Percentiles rank a stretch among this genome's conserved stretches.
Conservation (phyloP, 2,329 filamentous ascomycete species). For the Ophiostoma novo-ulmi region DNA sequence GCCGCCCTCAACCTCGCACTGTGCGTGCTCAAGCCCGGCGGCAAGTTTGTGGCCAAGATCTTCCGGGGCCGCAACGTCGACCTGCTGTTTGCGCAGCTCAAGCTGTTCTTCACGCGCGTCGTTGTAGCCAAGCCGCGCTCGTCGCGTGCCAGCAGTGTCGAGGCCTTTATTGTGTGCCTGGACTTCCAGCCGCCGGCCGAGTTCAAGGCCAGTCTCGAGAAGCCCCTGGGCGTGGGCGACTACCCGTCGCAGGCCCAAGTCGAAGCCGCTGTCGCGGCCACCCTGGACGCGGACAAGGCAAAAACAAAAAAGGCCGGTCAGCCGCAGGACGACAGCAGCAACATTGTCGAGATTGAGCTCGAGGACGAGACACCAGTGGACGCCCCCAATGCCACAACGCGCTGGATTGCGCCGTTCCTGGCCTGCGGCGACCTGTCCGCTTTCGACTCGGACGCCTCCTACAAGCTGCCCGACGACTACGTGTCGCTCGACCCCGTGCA, state of each 20-base stretch:
- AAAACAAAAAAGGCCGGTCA: neutral
- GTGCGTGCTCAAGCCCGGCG: slow-evolving; percentile 78
- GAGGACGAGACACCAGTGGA: slow-evolving; percentile 38
- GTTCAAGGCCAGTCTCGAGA: slow-evolving; percentile 69
- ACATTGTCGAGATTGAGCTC: slow-evolving; percentile 45
- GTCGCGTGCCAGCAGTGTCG: slow-evolving; percentile 91
- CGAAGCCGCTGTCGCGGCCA: neutral
- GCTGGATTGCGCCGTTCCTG: slow-evolving; percentile 93
- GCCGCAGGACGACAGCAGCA: slow-evolving; percentile 31
- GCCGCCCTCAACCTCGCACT: slow-evolving; percentile 89
- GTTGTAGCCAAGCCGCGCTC: slow-evolving; percentile 90
- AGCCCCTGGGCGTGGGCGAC: slow-evolving; percentile 56
- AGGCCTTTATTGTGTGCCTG: slow-evolving; percentile 93
- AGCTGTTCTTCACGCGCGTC: slow-evolving; percentile 81
- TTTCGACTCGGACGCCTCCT: slow-evolving; percentile 94
- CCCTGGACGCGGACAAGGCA: neutral
- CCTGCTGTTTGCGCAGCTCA: slow-evolving; percentile 86
- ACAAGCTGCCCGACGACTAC: slow-evolving; percentile 79
- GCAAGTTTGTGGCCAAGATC: slow-evolving; percentile 97
- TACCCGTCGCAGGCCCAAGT: slow-evolving; percentile 6
- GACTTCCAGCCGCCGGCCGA: slow-evolving; percentile 76
- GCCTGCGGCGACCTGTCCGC: slow-evolving; percentile 94
- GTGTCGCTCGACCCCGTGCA: slow-evolving; percentile 88
- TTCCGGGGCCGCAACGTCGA: slow-evolving; percentile 95
- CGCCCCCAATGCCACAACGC: slow-evolving; percentile 28